phyloP scores from a whole-genome alignment of 1,284 basidiomycete genomes.

The Malassezia sp. region DNA sequence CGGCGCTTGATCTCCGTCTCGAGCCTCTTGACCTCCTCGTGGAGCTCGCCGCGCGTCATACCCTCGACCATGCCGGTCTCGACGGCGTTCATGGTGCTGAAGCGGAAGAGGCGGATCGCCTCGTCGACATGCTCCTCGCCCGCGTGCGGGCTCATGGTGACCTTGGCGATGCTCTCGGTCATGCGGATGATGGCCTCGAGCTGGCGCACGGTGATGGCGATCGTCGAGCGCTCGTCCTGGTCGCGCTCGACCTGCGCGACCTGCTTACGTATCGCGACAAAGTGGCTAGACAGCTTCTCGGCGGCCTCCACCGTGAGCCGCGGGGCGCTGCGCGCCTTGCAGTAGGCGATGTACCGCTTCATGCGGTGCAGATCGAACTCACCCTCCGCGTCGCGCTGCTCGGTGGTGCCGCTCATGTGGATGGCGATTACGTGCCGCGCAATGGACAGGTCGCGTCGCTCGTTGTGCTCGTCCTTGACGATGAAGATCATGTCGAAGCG shows the following conservation, averaged over 20 bases:
- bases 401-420: slow-evolving; percentile 79
- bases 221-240: slow-evolving; percentile 92
- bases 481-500: slow-evolving; percentile 99
- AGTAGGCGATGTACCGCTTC: slow-evolving; percentile 93
- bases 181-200: slow-evolving; percentile 98
- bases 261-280: slow-evolving; percentile 84
- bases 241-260: slow-evolving; percentile 92
- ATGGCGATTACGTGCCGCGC: slow-evolving; percentile 98
- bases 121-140: slow-evolving; percentile 92
- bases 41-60: slow-evolving; percentile 77
- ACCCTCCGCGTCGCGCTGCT: slow-evolving; percentile 56
- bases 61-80: slow-evolving; percentile 85
- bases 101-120: slow-evolving; percentile 94
- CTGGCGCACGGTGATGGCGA: slow-evolving; percentile 97
- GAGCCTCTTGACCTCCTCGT: slow-evolving; percentile 84
- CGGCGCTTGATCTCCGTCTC: slow-evolving; percentile 80
- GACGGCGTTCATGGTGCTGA: slow-evolving; percentile 97
- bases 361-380: slow-evolving; percentile 96
- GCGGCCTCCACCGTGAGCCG: slow-evolving; percentile 82
- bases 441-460: slow-evolving; percentile 80
- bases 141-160: slow-evolving; percentile 76
- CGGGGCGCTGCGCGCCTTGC: slow-evolving; percentile 92
- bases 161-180: slow-evolving; percentile 88
- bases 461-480: slow-evolving; percentile 95
- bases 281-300: slow-evolving; percentile 94